phyloP scores from a whole-genome alignment of 1,284 basidiomycete species.

The Rhodotorula sp. region DNA sequence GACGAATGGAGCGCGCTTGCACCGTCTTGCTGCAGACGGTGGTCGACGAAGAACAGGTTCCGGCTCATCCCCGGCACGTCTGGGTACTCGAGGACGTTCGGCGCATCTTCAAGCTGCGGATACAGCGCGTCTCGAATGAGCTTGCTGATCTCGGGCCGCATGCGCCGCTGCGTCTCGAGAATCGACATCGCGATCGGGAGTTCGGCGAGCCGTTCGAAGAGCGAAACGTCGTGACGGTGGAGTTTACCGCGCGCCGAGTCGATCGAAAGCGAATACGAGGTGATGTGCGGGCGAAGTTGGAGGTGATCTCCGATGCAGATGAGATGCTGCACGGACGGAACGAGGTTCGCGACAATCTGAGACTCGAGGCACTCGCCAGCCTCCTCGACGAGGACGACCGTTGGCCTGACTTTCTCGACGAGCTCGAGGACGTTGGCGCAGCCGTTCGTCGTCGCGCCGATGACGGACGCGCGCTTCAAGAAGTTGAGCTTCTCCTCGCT shows the following conservation, averaged over 20 bases:
- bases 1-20: slow-evolving; percentile 60
- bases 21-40: slow-evolving; percentile 59
- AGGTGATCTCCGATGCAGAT: slow-evolving; percentile 35
- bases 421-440: slow-evolving; percentile 42
- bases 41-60: slow-evolving; percentile 63
- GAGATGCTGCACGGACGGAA: slow-evolving; percentile 21
- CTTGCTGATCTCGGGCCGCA: slow-evolving; percentile 57
- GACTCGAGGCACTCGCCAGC: slow-evolving; percentile 36
- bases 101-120: slow-evolving; percentile 60
- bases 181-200: slow-evolving; percentile 55
- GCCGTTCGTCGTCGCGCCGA: slow-evolving; percentile 46
- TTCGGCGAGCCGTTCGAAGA: slow-evolving; percentile 62
- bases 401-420: slow-evolving; percentile 22
- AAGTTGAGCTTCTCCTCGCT: slow-evolving; percentile 26
- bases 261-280: slow-evolving; percentile 53
- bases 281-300: slow-evolving; percentile 29
- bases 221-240: slow-evolving; percentile 62
- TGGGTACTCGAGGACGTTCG: slow-evolving; percentile 57
- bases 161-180: slow-evolving; percentile 55
- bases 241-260: slow-evolving; percentile 57
- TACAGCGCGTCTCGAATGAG: slow-evolving; percentile 61
- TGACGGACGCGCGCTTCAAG: slow-evolving; percentile 31
- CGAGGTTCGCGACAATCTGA: slow-evolving; percentile 29
- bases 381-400: slow-evolving; percentile 26
- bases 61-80: slow-evolving; percentile 56